Evolutionary conservation across 352 stramenopile species (phyloP), one percentile per base, ranked within the genome.

Genomic region (Globisporangium okanoganense): DNA sequence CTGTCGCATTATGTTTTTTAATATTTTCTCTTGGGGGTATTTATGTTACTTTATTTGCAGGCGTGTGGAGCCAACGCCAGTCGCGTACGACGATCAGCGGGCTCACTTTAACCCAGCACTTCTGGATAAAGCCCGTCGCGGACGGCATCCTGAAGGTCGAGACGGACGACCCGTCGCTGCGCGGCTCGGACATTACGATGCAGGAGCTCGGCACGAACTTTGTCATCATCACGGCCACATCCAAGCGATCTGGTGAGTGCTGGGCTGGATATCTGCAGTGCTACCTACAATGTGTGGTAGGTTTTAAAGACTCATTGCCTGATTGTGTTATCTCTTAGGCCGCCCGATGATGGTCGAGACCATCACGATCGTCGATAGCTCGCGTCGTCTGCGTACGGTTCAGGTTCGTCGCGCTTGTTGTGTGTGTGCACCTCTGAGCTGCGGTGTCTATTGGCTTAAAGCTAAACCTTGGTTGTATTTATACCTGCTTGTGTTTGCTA

Each of bases 121-220:
- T 85, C 58, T 95, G 86, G 86, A 92, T 95, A 67, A 90, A 88
- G 50, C 84, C 86, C 18, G 84, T 92, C n/a, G 78, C 86, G 4
- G 86, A 95, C 63, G 83, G 86, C 22, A 94, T 95, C 54, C 62
- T 92, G 41, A 95, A 95, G 72, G 76, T 95, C 47, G 87, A 95
- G 72, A 85, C 85, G 9, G 87, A 95, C 44, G 87, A 95, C 43
- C 85, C 87, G 57, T 72, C 76, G 40, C 69, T 94, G 33, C 74
- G 85, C 43, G 85, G 82, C n/a, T 75, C 75, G 2, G 87, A 95
- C 52, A 90, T 93, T 33, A 94, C 85, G 36, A 93, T 95, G 85
- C 81, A 94, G 57, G 87, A 95, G 65, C 65, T 92, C 14, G 87
- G 87, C 5, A 79, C 79, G 16, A 92, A 91, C 50, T 77, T 95